Conservation (phyloP, 768 basidiomycete genomes). For the Boletales sp. region DNA sequence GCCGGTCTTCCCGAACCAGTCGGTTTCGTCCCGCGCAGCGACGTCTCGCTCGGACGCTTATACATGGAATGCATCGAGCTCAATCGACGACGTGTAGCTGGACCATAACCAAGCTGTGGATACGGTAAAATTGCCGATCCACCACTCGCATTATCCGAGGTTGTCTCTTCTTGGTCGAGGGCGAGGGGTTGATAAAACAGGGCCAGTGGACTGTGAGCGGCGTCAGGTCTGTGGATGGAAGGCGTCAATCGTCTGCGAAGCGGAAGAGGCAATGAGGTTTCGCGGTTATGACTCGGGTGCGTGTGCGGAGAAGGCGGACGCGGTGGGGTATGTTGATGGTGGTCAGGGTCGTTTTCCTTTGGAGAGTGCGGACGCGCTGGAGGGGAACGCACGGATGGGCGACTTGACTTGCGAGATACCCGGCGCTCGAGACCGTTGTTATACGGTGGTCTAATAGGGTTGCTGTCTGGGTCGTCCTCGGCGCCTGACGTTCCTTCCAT, state of each 20-base stretch:
- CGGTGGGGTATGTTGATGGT: not conserved
- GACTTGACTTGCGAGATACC: constrained; percentile 30
- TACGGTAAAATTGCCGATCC: constrained; percentile 5
- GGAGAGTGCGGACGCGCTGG: constrained; percentile 15
- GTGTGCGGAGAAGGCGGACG: constrained; percentile 7
- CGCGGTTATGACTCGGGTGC: constrained; percentile 8
- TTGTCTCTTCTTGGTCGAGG: constrained; percentile 46
- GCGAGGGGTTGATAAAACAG: constrained; percentile 70
- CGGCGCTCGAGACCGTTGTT: constrained; percentile 23
- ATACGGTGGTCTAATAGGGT: constrained; percentile 14
- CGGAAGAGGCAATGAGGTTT: constrained; percentile 9
- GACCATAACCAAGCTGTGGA: constrained; percentile 35
- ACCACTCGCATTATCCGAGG: constrained; percentile 8
- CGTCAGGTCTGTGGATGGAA: constrained; percentile 19
- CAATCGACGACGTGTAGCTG: constrained; percentile 37
- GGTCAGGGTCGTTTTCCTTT: constrained; percentile 17
- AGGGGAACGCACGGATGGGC: constrained; percentile 28
- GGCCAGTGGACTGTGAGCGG: constrained; percentile 54
- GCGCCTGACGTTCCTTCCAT: constrained; percentile 11
- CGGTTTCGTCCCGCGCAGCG: constrained; percentile 1
- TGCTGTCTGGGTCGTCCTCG: constrained; percentile 7
- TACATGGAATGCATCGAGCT: constrained; percentile 29
- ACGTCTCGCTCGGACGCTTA: constrained; percentile 15
- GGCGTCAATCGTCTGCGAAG: constrained; percentile 20
- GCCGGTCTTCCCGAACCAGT: constrained; percentile 8